phyloP scores from a whole-genome alignment of 2,329 filamentous ascomycete species.

The Mycogone perniciosa region DNA sequence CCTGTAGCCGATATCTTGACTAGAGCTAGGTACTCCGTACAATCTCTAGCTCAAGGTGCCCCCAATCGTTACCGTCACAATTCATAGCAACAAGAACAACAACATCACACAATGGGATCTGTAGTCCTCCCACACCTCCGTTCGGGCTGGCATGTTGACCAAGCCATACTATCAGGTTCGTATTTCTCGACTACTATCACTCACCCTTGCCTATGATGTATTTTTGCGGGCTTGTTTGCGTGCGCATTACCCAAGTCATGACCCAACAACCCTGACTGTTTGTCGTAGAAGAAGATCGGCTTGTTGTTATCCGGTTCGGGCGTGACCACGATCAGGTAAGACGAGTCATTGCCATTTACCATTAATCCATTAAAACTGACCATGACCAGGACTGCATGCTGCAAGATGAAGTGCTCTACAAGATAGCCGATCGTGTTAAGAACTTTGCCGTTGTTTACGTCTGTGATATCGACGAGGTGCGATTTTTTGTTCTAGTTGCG shows the following conservation, averaged over 20 bases:
- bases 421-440: slow-evolving; percentile 86
- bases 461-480: slow-evolving; percentile 67
- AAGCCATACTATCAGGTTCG: slow-evolving; percentile 59
- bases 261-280: slow-evolving; percentile 4
- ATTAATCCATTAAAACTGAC: slow-evolving; percentile 38
- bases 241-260: neutral
- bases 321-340: slow-evolving; percentile 65
- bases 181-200: slow-evolving; percentile 24
- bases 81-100: neutral
- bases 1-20: slow-evolving; percentile 1
- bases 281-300: slow-evolving; percentile 73
- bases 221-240: neutral
- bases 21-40: neutral
- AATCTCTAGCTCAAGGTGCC: neutral
- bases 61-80: neutral
- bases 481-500: neutral
- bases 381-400: slow-evolving; percentile 63
- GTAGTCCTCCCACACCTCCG: slow-evolving; percentile 86
- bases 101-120: slow-evolving; percentile 54
- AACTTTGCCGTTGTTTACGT: slow-evolving; percentile 91
- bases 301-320: slow-evolving; percentile 91
- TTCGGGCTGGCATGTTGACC: slow-evolving; percentile 96
- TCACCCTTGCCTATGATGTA: neutral
- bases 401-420: slow-evolving; percentile 90
- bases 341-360: neutral